Percentiles rank a stretch among this genome's conserved stretches.
phyloP scores from a whole-genome alignment of 176 grass and related monocot genomes.

The Dendrocalamus sinicus region DNA sequence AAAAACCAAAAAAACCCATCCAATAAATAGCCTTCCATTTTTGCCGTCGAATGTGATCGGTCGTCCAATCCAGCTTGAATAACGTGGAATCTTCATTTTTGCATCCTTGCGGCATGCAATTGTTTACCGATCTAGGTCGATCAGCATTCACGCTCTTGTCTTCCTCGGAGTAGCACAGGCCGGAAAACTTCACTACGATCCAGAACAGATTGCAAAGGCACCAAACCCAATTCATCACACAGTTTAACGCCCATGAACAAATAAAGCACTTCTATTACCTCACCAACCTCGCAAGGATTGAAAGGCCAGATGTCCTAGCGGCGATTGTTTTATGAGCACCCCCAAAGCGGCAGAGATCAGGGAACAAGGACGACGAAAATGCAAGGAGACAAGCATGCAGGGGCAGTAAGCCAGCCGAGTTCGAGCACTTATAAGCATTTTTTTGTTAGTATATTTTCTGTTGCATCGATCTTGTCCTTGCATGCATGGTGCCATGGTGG shows the following conservation, averaged over 20 bases:
- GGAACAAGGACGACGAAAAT: background rate
- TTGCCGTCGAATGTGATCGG: background rate
- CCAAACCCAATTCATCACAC: too few relatives aligned
- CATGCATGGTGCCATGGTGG: background rate
- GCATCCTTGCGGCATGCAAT: too few relatives aligned
- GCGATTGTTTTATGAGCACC: too few relatives aligned
- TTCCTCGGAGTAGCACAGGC: background rate
- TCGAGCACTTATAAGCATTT: background rate
- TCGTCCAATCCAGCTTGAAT: too few relatives aligned
- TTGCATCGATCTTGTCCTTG: background rate
- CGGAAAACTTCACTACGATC: background rate
- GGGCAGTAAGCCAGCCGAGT: background rate
- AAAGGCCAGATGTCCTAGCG: background rate
- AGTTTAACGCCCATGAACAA: background rate
- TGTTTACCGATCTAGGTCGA: background rate
- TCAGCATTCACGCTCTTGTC: background rate
- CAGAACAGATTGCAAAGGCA: background rate
- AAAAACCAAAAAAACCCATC: too few relatives aligned
- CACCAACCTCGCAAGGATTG: background rate
- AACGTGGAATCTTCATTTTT: too few relatives aligned
- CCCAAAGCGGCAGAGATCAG: background rate
- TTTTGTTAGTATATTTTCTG: background rate
- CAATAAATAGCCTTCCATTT: too few relatives aligned
- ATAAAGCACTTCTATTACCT: background rate
- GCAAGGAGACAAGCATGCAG: background rate